Percentiles rank a stretch among this genome's conserved stretches.
phyloP scores from a whole-genome alignment of 345 rosid genomes.

The Linum lewisii region DNA sequence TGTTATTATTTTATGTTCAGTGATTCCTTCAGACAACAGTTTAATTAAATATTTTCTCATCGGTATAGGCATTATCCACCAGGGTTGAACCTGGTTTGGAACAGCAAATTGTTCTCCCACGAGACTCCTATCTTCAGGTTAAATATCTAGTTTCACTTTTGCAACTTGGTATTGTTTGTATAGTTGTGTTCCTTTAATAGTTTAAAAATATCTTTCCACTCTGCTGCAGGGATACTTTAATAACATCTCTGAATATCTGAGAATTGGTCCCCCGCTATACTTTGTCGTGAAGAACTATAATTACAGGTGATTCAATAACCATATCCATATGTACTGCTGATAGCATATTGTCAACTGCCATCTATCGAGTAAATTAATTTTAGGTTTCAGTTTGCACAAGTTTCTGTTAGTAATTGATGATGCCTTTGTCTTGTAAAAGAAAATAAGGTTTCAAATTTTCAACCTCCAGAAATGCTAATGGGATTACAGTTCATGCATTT shows the following conservation, averaged over 20 bases:
- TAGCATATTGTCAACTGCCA: no score
- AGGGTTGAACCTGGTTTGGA: slow-evolving; percentile 93
- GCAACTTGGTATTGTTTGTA: slow-evolving; percentile 7
- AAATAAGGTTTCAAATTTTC: no score
- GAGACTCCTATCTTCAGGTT: slow-evolving; percentile 97
- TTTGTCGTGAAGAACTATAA: slow-evolving; percentile 90
- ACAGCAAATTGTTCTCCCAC: slow-evolving; percentile 92
- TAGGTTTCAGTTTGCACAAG: no score
- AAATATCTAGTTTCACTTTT: slow-evolving; percentile 6
- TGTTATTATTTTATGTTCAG: background rate
- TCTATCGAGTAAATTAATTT: no score
- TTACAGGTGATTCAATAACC: slow-evolving; percentile 53
- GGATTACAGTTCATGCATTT: no score
- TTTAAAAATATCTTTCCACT: slow-evolving; percentile 13
- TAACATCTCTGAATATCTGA: slow-evolving; percentile 61
- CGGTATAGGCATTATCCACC: slow-evolving; percentile 65
- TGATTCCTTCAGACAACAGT: slow-evolving; percentile 3
- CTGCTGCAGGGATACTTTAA: slow-evolving; percentile 76
- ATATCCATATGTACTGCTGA: no score
- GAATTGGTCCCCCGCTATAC: slow-evolving; percentile 90
- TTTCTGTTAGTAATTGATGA: no score
- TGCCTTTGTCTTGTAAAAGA: no score
- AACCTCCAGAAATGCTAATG: no score
- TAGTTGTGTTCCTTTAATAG: slow-evolving; percentile 8
- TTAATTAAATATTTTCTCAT: slow-evolving; percentile 16